phyloP scores from a whole-genome alignment of 192 early-diverging fungal species.

The Chytriomyces sp. region DNA sequence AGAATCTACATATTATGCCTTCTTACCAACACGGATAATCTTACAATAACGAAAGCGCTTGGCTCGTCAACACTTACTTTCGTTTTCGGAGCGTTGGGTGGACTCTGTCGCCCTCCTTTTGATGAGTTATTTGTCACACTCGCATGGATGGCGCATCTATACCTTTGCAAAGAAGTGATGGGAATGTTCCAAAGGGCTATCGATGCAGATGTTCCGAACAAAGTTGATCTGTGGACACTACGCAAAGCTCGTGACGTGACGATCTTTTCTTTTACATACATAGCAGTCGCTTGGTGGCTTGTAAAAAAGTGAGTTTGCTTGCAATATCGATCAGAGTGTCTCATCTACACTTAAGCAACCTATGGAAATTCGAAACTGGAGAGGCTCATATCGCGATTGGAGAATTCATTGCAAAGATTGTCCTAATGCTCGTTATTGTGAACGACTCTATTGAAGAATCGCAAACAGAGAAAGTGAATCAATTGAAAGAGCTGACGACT shows the following conservation, averaged over 20 bases:
- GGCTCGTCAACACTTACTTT: background rate
- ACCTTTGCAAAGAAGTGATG: conserved; percentile 7
- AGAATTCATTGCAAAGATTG: conserved; percentile 42
- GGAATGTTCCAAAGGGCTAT: conserved; percentile 32
- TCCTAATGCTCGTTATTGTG: conserved; percentile 44
- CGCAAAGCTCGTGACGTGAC: conserved; percentile 23
- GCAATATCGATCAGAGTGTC: background rate
- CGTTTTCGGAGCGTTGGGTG: conserved; percentile 26
- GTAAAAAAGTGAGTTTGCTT: conserved; percentile 11
- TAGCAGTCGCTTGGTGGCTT: conserved; percentile 32
- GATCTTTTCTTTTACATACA: conserved; percentile 25
- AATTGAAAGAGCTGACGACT: conserved; percentile 29
- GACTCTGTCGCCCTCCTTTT: conserved; percentile 22
- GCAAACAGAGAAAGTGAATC: conserved; percentile 35
- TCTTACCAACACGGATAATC: conserved; percentile 20
- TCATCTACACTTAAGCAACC: background rate
- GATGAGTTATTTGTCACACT: conserved; percentile 30
- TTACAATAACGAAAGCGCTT: background rate
- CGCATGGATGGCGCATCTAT: background rate
- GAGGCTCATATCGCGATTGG: conserved; percentile 33
- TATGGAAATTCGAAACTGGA: conserved; percentile 30
- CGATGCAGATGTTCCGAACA: conserved; percentile 28
- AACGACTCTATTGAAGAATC: conserved; percentile 48
- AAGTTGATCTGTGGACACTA: conserved; percentile 28
- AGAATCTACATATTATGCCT: conserved; percentile 28